Evolutionary conservation across 2,329 filamentous ascomycete genomes (phyloP), one percentile per base, ranked within the genome.

Genomic region (Cadophora malorum): DNA sequence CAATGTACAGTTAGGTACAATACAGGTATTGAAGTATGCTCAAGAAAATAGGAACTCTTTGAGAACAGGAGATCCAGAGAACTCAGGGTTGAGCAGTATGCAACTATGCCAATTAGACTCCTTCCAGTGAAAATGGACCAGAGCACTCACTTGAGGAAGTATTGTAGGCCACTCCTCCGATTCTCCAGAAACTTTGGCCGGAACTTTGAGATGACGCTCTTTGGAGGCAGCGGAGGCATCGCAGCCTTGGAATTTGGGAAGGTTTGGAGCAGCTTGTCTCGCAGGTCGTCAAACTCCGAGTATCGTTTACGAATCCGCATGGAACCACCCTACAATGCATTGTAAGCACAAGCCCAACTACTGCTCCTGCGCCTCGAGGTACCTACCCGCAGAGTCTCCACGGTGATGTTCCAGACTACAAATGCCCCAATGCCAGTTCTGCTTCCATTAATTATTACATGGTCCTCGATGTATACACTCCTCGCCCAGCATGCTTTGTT

Each of bases 21-120:
- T 63, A 50, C 49, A 62, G 35, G 14, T 49, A 21, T 5, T 25
- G 25, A 50, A 56, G 49, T 53, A 59, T 63, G 23, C 70, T 74
- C 63, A 77, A 41, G 73, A 74, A 64, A 76, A 78, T 62, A 97
- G 84, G 77, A 97, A 97, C 67, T 97, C 93, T 78, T 96, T 97
- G 53, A 97, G 84, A 1, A 97, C 88, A 0, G 94, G 92, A n/a
- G 93, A 96, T 12, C 92, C 91, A 41, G 94, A 92, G 77, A 97
- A 97, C 79, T 97, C 94, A 0, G 95, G 95, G 79, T 97, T 97
- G 35, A 97, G 82, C 72, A 98, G 81, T 69, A 97, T 90, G 81
- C 94, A 97, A 78, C 93, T 97, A 76, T 66, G 63, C 47, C 58
- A 19, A 58, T 71, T 56, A 74, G 69, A 55, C 55, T 59, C 66